Conservation (phyloP, 2,329 filamentous ascomycete genomes). For the Paecilomyces fulvus region DNA sequence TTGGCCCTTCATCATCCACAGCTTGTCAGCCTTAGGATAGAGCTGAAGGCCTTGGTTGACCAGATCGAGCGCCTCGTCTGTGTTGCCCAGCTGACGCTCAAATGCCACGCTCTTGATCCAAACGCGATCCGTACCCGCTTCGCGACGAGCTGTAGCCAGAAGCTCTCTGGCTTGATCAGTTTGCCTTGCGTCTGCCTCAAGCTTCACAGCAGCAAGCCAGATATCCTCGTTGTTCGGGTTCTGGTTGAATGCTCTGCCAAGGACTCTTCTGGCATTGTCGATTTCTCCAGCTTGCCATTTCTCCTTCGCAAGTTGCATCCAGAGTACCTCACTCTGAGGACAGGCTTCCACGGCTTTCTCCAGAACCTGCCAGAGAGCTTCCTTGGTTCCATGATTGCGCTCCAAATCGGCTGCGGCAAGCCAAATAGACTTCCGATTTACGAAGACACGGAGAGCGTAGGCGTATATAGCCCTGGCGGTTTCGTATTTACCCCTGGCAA, state of each 20-base stretch:
- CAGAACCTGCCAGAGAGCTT: slow-evolving; percentile 73
- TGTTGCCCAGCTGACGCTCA: slow-evolving; percentile 73
- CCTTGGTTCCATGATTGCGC: slow-evolving; percentile 75
- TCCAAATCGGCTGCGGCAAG: slow-evolving; percentile 85
- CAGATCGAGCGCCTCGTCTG: slow-evolving; percentile 74
- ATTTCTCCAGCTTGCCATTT: slow-evolving; percentile 85
- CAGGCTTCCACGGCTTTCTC: slow-evolving; percentile 93
- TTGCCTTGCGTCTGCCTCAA: slow-evolving; percentile 84
- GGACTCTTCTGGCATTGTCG: slow-evolving; percentile 74
- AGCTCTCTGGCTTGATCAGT: slow-evolving; percentile 74
- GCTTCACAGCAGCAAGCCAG: slow-evolving; percentile 90
- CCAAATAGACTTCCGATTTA: slow-evolving; percentile 82
- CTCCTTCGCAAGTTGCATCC: slow-evolving; percentile 94
- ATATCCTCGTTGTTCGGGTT: slow-evolving; percentile 97
- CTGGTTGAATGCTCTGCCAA: slow-evolving; percentile 85
- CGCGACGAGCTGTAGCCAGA: slow-evolving; percentile 70
- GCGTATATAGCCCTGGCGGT: slow-evolving; percentile 91
- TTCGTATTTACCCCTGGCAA: slow-evolving; percentile 72
- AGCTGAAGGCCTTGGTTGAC: slow-evolving; percentile 77
- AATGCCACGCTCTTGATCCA: slow-evolving; percentile 96
- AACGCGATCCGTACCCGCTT: slow-evolving; percentile 89
- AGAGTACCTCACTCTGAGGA: slow-evolving; percentile 80
- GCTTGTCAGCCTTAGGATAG: slow-evolving; percentile 76
- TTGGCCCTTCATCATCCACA: slow-evolving; percentile 99
- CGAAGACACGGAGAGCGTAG: slow-evolving; percentile 81